Percentiles rank a stretch among this genome's conserved stretches.
phyloP scores from a whole-genome alignment of 2,329 filamentous ascomycete genomes.

The Emmonsiellopsis sp. region DNA sequence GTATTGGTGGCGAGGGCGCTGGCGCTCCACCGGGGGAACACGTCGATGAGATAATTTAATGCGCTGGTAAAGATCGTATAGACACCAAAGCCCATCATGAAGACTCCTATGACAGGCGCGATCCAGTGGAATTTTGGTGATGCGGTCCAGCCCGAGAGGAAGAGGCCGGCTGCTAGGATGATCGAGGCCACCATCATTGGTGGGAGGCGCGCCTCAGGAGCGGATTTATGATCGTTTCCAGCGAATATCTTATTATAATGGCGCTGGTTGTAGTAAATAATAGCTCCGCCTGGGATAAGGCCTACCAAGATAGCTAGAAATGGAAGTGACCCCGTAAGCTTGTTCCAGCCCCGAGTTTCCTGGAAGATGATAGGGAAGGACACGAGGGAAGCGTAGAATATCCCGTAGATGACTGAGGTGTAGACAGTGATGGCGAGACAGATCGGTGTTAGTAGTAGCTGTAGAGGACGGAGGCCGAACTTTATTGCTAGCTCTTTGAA shows the following conservation, averaged over 20 bases:
- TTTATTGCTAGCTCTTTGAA: conserved; percentile 40
- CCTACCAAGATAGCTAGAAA: conserved; percentile 36
- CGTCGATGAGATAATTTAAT: conserved; percentile 73
- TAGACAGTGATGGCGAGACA: conserved; percentile 30
- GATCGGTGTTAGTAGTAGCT: conserved; percentile 32
- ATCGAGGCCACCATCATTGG: conserved; percentile 58
- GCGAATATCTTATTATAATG: conserved; percentile 27
- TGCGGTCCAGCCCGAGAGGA: conserved; percentile 54
- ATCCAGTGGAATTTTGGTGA: conserved; percentile 43
- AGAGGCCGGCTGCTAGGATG: conserved; percentile 50
- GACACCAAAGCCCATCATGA: conserved; percentile 62
- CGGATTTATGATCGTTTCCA: conserved; percentile 20
- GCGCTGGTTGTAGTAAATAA: conserved; percentile 30
- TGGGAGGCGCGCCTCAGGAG: conserved; percentile 54
- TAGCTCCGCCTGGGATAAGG: conserved; percentile 27
- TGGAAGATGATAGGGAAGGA: conserved; percentile 24
- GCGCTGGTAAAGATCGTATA: conserved; percentile 74
- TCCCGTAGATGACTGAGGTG: conserved; percentile 26
- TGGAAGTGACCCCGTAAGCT: conserved; percentile 31
- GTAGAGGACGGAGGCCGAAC: conserved; percentile 41
- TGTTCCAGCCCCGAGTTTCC: conserved; percentile 15
- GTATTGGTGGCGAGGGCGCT: conserved; percentile 42
- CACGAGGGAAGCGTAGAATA: conserved; percentile 23
- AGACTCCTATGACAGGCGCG: conserved; percentile 46
- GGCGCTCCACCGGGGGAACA: conserved; percentile 35